Base-by-base conservation (phyloP, 768 basidiomycete species). In the Rhodotorula graminis region DNA sequence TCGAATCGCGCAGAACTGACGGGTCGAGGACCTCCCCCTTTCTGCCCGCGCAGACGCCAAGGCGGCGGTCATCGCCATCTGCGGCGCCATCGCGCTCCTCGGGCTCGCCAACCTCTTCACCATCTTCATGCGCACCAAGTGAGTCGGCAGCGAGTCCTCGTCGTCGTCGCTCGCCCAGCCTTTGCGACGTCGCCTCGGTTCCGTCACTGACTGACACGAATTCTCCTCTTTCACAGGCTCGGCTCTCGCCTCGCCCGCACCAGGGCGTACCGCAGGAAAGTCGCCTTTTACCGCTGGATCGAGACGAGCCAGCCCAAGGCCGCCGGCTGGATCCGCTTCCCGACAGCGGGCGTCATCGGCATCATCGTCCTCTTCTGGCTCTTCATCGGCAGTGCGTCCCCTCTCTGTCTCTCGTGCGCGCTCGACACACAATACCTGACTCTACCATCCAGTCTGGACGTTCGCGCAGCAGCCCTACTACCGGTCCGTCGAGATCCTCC, bases 271-370 rank as follows among this genome's bases (percentile, higher is more conserved):
- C 67, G 67, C 40, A 61, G 73, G 8, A 4, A 23, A 15, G 53
- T 69, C 42, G 73, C 73, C 23, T 15, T n/a, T 25, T 68, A 67
- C 60, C 65, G 70, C 53, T 73, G 57, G 47, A 23, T 71, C 58
- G 73, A 65, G 57, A 50, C 71, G 6, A 44, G 40, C 1, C 73
- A 71, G 33, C 70, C 71, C 21, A 64, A 61, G 27, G 71, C 71
- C 14, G 18, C 63, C 37, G 73, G 71, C 9, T 69, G 67, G 70
- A 58, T 72, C 47, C 61, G n/a, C 33, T 77, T 73, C 47, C 73
- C 73, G 19, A 72, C 73, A 0, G 42, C 53, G 0, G 73, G 73
- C 1, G 59, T 59, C 5, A 64, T 70, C 52, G 1, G 55, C 18
- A 47, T 74, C 56, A 60, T 74, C 53, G 52, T 31, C 11, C 33